A percentile compares a stretch with the other conserved stretches of the same genome.
Conservation (phyloP, 2,329 filamentous ascomycete species). For the Chaetomiaceae sp. region DNA sequence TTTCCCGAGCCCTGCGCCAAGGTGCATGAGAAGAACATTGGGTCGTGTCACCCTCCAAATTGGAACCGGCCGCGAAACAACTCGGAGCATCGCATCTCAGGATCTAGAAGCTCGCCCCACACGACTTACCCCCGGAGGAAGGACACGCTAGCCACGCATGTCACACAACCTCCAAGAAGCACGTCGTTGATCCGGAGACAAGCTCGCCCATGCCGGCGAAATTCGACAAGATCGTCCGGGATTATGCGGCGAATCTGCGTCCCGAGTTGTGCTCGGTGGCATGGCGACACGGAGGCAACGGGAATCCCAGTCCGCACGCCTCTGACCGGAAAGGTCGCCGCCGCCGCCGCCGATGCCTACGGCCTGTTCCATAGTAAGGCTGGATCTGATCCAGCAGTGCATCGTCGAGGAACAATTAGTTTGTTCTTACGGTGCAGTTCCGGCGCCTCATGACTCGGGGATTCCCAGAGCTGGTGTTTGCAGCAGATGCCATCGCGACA, state of each 20-base stretch:
- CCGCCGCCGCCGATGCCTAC: too few relatives aligned
- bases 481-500: too few relatives aligned
- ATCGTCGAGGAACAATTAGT: too few relatives aligned
- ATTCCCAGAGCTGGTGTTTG: too few relatives aligned
- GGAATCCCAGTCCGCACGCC: conserved; percentile 1
- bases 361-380: too few relatives aligned
- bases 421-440: too few relatives aligned
- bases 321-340: neutral
- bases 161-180: neutral
- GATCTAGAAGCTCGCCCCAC: neutral
- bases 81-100: neutral
- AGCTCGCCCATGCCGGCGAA: neutral
- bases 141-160: neutral
- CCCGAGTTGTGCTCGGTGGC: conserved; percentile 8
- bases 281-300: conserved; percentile 11
- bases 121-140: too few relatives aligned
- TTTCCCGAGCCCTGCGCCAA: neutral
- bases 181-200: neutral
- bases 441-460: too few relatives aligned
- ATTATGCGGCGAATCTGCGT: conserved; percentile 2
- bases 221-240: neutral
- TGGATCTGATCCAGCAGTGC: too few relatives aligned
- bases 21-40: neutral
- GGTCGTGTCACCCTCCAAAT: neutral
- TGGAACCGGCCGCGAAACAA: neutral